Conservation (phyloP, 2,329 filamentous ascomycete species). For the Aureobasidium pullulans region DNA sequence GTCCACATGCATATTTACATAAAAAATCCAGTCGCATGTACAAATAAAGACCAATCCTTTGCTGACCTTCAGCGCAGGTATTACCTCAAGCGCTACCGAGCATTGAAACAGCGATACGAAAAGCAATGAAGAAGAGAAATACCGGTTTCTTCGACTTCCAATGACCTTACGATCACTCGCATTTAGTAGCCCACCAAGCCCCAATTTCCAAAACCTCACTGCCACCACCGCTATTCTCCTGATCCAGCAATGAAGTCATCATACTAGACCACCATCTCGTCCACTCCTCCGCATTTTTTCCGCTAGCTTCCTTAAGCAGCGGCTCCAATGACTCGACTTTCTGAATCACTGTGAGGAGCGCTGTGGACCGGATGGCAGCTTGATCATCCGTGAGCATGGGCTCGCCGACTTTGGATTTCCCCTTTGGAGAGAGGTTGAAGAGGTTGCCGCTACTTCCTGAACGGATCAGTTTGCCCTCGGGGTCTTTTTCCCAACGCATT, state of each 20-base stretch:
- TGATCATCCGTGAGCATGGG: slow-evolving; percentile 44
- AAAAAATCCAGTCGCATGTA: background rate
- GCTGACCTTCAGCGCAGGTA: slow-evolving; percentile 50
- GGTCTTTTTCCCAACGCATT: slow-evolving; percentile 64
- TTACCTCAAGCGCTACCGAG: slow-evolving; percentile 85
- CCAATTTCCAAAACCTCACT: slow-evolving; percentile 74
- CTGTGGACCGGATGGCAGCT: slow-evolving; percentile 65
- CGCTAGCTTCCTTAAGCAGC: slow-evolving; percentile 70
- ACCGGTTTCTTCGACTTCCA: too few relatives aligned
- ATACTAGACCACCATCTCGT: slow-evolving; percentile 81
- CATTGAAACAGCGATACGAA: slow-evolving; percentile 69
- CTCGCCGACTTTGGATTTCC: slow-evolving; percentile 19
- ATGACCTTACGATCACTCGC: background rate
- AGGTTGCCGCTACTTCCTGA: slow-evolving; percentile 18
- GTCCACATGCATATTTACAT: background rate
- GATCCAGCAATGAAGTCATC: slow-evolving; percentile 74
- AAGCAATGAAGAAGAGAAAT: slow-evolving; percentile 15
- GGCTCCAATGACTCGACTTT: slow-evolving; percentile 82
- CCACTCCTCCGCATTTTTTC: slow-evolving; percentile 88
- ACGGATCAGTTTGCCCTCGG: slow-evolving; percentile 30
- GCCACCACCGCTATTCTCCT: slow-evolving; percentile 63
- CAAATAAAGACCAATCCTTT: background rate
- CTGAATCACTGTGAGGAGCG: slow-evolving; percentile 73
- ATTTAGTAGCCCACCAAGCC: slow-evolving; percentile 57
- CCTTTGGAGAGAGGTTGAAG: slow-evolving; percentile 15